Percentiles rank a stretch among this genome's conserved stretches.
Conservation (phyloP, 169 alveolate genomes). For the Plasmodium vivax region DNA sequence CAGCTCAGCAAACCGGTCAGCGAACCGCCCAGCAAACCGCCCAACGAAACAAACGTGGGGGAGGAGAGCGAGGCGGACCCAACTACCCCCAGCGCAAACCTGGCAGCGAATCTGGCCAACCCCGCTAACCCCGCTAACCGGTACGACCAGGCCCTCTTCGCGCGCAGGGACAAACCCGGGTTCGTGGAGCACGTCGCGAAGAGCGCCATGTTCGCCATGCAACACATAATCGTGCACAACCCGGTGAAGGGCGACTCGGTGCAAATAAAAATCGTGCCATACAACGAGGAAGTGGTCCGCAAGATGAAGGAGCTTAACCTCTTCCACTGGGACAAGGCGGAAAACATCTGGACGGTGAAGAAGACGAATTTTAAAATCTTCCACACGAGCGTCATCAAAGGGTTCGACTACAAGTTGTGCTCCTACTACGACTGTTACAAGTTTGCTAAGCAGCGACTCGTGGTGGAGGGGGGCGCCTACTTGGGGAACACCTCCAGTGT, state of each 20-base stretch:
- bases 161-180: constrained; percentile 1
- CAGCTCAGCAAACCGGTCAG: background rate
- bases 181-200: constrained; percentile 34
- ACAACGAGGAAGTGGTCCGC: constrained; percentile 29
- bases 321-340: constrained; percentile 48
- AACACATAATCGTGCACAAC: constrained; percentile 52
- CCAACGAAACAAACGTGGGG: background rate
- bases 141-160: constrained; percentile 16
- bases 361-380: constrained; percentile 37
- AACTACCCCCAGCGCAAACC: background rate
- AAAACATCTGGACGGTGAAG: constrained; percentile 39
- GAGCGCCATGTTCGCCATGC: constrained; percentile 26
- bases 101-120: background rate
- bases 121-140: background rate
- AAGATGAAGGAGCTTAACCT: constrained; percentile 42
- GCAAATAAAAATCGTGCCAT: constrained; percentile 43
- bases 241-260: constrained; percentile 15
- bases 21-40: background rate
- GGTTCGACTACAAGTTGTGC: constrained; percentile 32
- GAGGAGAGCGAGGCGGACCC: background rate
- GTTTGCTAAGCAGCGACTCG: constrained; percentile 9
- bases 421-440: constrained; percentile 51
- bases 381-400: constrained; percentile 26
- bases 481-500: background rate
- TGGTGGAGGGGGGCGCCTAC: background rate